Percentiles rank a stretch among this genome's conserved stretches.
Evolutionary conservation across 2,329 filamentous ascomycete genomes (phyloP).

Genomic region (Erysiphe pulchra): DNA sequence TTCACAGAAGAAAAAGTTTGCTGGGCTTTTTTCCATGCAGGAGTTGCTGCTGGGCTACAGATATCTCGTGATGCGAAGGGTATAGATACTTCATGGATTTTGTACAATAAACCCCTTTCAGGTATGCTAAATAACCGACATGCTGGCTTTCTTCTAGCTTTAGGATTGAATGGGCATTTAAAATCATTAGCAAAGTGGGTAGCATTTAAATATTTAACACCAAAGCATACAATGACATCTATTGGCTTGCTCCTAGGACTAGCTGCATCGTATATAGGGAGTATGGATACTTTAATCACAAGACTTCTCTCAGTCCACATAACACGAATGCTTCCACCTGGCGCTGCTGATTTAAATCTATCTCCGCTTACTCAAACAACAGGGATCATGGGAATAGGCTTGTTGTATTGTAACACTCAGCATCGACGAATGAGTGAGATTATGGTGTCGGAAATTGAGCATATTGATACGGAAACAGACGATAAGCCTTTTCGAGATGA

Average conservation of each 20-base stretch:
- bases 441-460: conserved; percentile 92
- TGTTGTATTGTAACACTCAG: conserved; percentile 84
- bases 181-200: conserved; percentile 91
- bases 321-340: conserved; percentile 74
- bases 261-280: conserved; percentile 81
- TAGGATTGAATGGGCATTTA: conserved; percentile 87
- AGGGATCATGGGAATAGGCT: conserved; percentile 85
- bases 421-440: conserved; percentile 97
- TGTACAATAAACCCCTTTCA: conserved; percentile 75
- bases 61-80: conserved; percentile 77
- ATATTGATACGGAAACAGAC: conserved; percentile 54
- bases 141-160: conserved; percentile 70
- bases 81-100: conserved; percentile 95
- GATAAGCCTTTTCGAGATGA: conserved; percentile 73
- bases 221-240: conserved; percentile 97
- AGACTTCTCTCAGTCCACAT: conserved; percentile 86
- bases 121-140: conserved; percentile 83
- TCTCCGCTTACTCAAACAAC: conserved; percentile 86
- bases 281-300: conserved; percentile 91
- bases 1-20: conserved; percentile 93
- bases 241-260: conserved; percentile 82
- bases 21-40: conserved; percentile 97
- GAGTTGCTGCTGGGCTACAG: conserved; percentile 73
- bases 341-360: conserved; percentile 80
- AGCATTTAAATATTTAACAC: conserved; percentile 95